These are phyloP conservation scores for Aspergillus olivimuriae DNA, from an alignment of 495 filamentous ascomycete genomes.

Conservation along the genomic window DNA sequence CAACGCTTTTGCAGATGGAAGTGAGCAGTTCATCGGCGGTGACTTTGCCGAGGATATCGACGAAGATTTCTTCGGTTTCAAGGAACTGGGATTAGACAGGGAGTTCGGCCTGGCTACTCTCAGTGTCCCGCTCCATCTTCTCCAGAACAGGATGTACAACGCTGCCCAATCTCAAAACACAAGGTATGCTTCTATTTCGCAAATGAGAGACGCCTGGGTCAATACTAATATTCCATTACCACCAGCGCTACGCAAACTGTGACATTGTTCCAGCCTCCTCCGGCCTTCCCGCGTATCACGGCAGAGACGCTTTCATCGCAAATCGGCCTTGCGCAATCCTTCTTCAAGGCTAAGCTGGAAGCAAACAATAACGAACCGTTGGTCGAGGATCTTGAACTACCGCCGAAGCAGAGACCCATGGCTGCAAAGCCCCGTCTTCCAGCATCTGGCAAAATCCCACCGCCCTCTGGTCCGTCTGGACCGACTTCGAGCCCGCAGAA, in stretches of 20 bases:
- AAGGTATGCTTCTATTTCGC: conserved; percentile 34
- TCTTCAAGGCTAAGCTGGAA: conserved; percentile 83
- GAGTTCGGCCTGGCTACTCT: conserved; percentile 81
- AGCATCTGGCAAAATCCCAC: conserved; percentile 83
- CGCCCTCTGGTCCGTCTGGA: conserved; percentile 23
- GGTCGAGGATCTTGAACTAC: conserved; percentile 91
- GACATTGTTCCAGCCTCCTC: conserved; percentile 49
- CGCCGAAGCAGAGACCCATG: conserved; percentile 85
- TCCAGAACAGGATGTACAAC: conserved; percentile 83
- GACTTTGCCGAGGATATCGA: conserved; percentile 97
- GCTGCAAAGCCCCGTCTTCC: conserved; percentile 67
- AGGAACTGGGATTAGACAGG: conserved; percentile 83
- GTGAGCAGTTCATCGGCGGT: conserved; percentile 92
- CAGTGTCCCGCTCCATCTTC: conserved; percentile 87
- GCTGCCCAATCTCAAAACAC: conserved; percentile 72
- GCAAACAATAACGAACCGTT: conserved; percentile 75
- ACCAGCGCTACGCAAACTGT: conserved; percentile 39
- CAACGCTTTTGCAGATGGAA: conserved; percentile 88
- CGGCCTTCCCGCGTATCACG: conserved; percentile 73
- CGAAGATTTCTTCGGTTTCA: conserved; percentile 99
- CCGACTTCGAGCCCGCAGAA: conserved; percentile 69
- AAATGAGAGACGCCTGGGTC: background rate
- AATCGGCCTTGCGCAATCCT: conserved; percentile 79
- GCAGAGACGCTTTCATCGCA: conserved; percentile 67
- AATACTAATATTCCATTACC: conserved; percentile 5